Percentiles rank a stretch among this genome's conserved stretches.
phyloP scores from a whole-genome alignment of 148 eudicot species.

The Cornus controversa region DNA sequence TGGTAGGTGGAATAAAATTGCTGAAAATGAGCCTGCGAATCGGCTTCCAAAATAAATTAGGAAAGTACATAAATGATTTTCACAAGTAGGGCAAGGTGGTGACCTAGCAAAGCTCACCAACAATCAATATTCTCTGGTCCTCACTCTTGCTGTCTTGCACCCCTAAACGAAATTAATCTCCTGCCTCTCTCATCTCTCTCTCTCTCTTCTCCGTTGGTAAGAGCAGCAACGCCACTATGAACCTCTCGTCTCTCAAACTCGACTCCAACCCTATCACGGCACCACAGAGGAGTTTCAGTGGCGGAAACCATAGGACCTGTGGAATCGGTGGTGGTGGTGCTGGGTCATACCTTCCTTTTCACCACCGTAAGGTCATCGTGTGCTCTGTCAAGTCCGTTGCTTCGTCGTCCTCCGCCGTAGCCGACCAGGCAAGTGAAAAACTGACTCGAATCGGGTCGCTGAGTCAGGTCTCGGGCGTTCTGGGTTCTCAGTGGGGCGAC shows the following conservation, averaged over 20 bases:
- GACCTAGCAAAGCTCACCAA: too few species aligned
- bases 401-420: constrained; percentile 16
- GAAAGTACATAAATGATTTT: too few species aligned
- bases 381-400: constrained; percentile 23
- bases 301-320: neutral
- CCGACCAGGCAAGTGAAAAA: constrained; percentile 27
- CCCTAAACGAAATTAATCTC: too few species aligned
- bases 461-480: constrained; percentile 87
- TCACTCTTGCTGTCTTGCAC: too few species aligned
- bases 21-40: too few species aligned
- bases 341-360: constrained; percentile 12
- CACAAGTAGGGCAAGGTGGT: too few species aligned
- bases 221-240: constrained; percentile 25
- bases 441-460: constrained; percentile 54
- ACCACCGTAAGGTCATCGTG: constrained; percentile 15
- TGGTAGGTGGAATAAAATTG: too few species aligned
- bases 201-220: neutral
- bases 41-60: too few species aligned
- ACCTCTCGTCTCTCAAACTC: constrained; percentile 33
- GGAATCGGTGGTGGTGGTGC: neutral
- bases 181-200: too few species aligned
- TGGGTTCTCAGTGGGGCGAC: constrained; percentile 95
- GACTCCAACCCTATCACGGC: constrained; percentile 31
- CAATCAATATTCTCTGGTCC: too few species aligned
- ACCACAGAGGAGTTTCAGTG: constrained; percentile 3